Evolutionary conservation across 2,329 filamentous ascomycete genomes (phyloP).

Genomic region (Magnaporthales sp.): DNA sequence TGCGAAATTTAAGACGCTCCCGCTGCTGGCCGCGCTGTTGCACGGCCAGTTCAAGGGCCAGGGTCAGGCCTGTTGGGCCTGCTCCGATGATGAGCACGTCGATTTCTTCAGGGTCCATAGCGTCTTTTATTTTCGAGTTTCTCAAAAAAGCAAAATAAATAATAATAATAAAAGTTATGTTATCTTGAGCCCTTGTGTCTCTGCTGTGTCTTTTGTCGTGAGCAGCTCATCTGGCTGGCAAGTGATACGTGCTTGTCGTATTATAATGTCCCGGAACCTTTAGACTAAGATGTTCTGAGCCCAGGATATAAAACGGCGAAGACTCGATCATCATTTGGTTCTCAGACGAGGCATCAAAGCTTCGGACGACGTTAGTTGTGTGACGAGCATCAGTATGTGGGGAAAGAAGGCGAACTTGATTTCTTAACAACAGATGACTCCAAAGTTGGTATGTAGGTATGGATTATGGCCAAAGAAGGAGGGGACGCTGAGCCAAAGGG

Average conservation of each 20-base stretch:
- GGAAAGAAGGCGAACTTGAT: background rate
- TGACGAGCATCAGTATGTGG: background rate
- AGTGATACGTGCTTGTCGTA: background rate
- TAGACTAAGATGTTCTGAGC: background rate
- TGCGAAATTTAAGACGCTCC: slow-evolving; percentile 18
- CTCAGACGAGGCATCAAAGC: background rate
- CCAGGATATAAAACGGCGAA: background rate
- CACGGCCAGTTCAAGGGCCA: slow-evolving; percentile 27
- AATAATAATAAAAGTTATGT: no score
- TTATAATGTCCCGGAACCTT: background rate
- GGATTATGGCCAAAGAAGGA: background rate
- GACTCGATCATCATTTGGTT: background rate
- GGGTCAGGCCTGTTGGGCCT: slow-evolving; percentile 33
- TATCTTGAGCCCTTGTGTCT: no score
- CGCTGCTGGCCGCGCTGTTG: slow-evolving; percentile 17
- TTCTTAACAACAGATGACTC: background rate
- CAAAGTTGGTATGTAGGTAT: background rate
- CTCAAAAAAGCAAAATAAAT: no score
- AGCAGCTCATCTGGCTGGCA: background rate
- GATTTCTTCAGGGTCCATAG: background rate
- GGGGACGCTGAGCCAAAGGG: background rate
- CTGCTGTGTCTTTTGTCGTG: background rate
- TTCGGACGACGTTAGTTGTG: background rate
- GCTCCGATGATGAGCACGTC: slow-evolving; percentile 35
- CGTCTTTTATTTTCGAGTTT: no score